Conservation (phyloP, 176 grass and related monocot species). For the Urochloa ruziziensis region DNA sequence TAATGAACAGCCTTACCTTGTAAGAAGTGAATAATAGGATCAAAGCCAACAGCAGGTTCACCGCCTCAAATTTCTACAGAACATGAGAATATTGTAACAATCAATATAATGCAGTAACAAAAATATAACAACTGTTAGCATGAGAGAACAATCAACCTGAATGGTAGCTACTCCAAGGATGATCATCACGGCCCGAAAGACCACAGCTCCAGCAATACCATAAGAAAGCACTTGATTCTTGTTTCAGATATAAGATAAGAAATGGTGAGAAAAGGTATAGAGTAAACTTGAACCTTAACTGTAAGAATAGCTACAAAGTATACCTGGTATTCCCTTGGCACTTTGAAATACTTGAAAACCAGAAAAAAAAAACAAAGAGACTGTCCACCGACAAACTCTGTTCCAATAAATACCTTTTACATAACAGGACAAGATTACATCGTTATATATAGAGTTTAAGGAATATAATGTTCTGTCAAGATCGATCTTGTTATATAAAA, state of each 20-base stretch:
- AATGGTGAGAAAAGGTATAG: too few species aligned
- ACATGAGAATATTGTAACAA: slow-evolving; percentile 17
- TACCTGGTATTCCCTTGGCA: too few species aligned
- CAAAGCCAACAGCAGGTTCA: slow-evolving; percentile 85
- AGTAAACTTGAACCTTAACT: too few species aligned
- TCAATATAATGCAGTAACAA: slow-evolving; percentile 11
- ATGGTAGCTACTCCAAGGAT: too few species aligned
- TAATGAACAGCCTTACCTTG: slow-evolving; percentile 39
- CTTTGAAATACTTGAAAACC: too few species aligned
- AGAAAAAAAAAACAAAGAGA: slow-evolving; percentile 98
- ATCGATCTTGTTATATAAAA: too few species aligned
- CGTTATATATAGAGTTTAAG: background rate
- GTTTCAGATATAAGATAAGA: too few species aligned
- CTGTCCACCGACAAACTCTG: slow-evolving; percentile 98
- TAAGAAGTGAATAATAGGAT: too few species aligned
- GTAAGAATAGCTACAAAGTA: too few species aligned
- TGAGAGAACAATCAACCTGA: too few species aligned
- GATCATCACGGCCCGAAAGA: slow-evolving; percentile 90
- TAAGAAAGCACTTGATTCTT: slow-evolving; percentile 92
- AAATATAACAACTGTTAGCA: slow-evolving; percentile 15
- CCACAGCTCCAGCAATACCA: slow-evolving; percentile 93
- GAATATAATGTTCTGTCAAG: too few species aligned
- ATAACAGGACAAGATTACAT: slow-evolving; percentile 27
- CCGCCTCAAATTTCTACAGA: slow-evolving; percentile 92
- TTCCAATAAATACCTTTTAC: slow-evolving; percentile 86